These are phyloP conservation scores for Cryptosporidium xiaoi DNA, from an alignment of 169 alveolate genomes.

Conservation along the genomic window DNA sequence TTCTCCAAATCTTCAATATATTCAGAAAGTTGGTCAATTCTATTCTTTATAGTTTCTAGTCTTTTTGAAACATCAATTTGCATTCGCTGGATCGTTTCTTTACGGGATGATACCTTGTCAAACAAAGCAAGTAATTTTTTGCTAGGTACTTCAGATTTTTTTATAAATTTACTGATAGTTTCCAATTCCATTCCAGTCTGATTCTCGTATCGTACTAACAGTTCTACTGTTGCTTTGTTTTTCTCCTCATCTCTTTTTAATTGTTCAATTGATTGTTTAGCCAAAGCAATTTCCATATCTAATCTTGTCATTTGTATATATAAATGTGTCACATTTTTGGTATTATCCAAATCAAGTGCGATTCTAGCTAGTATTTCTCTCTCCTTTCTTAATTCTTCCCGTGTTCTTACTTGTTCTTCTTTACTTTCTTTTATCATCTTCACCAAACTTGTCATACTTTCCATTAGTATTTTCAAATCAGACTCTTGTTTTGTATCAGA, in stretches of 20 bases:
- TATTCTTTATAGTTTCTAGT: background rate
- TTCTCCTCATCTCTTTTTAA: conserved; percentile 31
- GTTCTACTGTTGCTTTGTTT: conserved; percentile 9
- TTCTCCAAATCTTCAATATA: background rate
- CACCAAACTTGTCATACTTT: conserved; percentile 12
- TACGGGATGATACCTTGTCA: conserved; percentile 13
- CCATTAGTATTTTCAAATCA: conserved; percentile 4
- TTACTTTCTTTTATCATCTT: conserved; percentile 28
- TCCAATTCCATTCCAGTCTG: conserved; percentile 27
- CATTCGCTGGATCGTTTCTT: background rate
- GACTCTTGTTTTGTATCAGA: background rate
- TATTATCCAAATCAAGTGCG: conserved; percentile 10
- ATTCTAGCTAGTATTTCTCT: conserved; percentile 8
- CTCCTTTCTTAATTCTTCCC: conserved; percentile 4
- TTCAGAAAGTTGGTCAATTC: background rate
- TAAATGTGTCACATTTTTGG: conserved; percentile 45
- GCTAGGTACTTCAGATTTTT: background rate
- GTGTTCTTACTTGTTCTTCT: conserved; percentile 24
- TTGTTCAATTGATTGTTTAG: conserved; percentile 28
- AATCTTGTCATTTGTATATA: conserved; percentile 41
- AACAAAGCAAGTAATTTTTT: background rate
- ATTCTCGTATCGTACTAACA: conserved; percentile 27
- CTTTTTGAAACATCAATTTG: conserved; percentile 18
- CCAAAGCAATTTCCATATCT: conserved; percentile 50
- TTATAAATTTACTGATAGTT: background rate